Evolutionary conservation across 2,329 filamentous ascomycete genomes (phyloP).

Genomic region (Hypoxylon sp.): DNA sequence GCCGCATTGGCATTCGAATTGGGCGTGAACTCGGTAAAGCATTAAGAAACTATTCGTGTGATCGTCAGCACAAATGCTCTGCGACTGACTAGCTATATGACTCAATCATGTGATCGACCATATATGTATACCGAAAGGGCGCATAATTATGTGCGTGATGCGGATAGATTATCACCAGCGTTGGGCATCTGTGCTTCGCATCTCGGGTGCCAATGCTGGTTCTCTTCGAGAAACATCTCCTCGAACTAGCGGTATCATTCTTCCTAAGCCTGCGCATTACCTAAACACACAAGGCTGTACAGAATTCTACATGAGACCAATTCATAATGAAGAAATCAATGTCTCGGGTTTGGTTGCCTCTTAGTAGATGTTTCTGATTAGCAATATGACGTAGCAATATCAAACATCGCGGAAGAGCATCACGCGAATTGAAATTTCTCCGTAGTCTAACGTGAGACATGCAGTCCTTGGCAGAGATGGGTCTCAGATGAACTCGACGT

Average conservation of each 20-base stretch:
- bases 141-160: constrained; percentile 6
- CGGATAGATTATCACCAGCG: constrained; percentile 21
- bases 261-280: constrained; percentile 10
- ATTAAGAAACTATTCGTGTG: background rate
- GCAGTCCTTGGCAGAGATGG: constrained; percentile 32
- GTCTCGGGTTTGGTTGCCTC: constrained; percentile 29
- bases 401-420: constrained; percentile 9
- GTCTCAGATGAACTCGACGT: constrained; percentile 30
- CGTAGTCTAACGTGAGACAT: constrained; percentile 32
- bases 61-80: background rate
- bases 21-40: background rate
- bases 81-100: background rate
- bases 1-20: background rate
- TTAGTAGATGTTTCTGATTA: constrained; percentile 9
- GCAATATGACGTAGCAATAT: constrained; percentile 29
- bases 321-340: constrained; percentile 5
- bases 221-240: constrained; percentile 1
- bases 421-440: constrained; percentile 28
- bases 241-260: constrained; percentile 18
- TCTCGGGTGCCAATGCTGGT: constrained; percentile 21
- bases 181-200: constrained; percentile 27
- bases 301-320: constrained; percentile 10
- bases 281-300: constrained; percentile 5
- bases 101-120: constrained; percentile 17
- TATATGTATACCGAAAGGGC: constrained; percentile 9